Percentiles rank a stretch among this genome's conserved stretches.
Conservation (phyloP, 192 early-diverging fungal genomes). For the Hyaloraphidium curvatum region DNA sequence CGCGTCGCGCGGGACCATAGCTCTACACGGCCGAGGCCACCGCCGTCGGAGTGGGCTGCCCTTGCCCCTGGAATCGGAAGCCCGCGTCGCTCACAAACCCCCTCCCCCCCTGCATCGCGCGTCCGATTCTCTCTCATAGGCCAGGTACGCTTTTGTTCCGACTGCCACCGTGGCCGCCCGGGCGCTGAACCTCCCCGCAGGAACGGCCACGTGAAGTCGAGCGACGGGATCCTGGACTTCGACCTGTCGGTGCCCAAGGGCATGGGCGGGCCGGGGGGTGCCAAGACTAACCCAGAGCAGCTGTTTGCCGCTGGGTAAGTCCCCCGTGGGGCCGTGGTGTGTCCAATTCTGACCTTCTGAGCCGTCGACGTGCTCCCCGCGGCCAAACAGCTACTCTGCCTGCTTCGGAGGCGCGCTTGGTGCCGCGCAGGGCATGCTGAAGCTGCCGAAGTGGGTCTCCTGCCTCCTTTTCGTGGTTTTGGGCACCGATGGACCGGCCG, state of each 20-base stretch:
- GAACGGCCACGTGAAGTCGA: neutral
- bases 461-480: neutral
- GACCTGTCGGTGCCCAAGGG: neutral
- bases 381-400: neutral
- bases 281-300: neutral
- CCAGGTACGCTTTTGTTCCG: neutral
- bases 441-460: neutral
- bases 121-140: neutral
- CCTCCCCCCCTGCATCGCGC: neutral
- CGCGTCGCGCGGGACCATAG: too few relatives aligned
- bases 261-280: constrained; percentile 1
- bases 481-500: neutral
- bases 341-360: too few relatives aligned
- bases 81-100: neutral
- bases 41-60: neutral
- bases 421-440: neutral
- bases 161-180: neutral
- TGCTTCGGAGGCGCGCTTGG: neutral
- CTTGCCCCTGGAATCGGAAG: neutral
- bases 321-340: too few relatives aligned
- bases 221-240: neutral
- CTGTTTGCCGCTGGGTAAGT: constrained; percentile 2
- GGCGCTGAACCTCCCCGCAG: neutral
- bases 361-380: neutral
- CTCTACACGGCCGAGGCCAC: constrained; percentile 2